Evolutionary conservation across 192 early-diverging fungal genomes (phyloP), one percentile per base, ranked within the genome.

Genomic region (Podila clonocystis): DNA sequence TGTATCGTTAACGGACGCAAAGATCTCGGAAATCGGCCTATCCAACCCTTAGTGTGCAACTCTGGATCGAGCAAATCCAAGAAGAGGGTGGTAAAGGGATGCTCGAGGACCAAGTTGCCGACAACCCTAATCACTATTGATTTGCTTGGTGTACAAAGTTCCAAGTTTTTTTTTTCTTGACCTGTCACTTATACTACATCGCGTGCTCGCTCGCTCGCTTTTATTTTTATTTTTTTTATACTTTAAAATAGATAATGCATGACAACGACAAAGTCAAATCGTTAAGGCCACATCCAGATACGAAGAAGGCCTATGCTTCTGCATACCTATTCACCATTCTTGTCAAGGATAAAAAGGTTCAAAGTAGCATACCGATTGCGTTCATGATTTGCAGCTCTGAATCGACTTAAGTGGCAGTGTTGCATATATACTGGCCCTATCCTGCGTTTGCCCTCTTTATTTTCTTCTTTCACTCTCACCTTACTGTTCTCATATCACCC

Each of bases 311-410:
- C 2, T 70, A 30, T 26, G 33, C 57, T 6, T 66, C 71, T 26
- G 63, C 63, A 41, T 73, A 50, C 20, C 45, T 73, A 1, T 66
- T 73, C 41, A n/a, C n/a, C 19, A 66, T 66, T 24, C 63, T 73
- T 7, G 64, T 73, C 45, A 73, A 50, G 41, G 64, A 73, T 61
- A 52, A 36, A 63, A 66, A 59, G 13, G 58, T 59, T 1, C 71
- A 66, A 50, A 61, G 5, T 11, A 55, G 71, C 29, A 66, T 66
- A 50, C 63, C 63, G 1, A 61, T 73, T 34, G 63, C 63, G 15
- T 73, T 66, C 45, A 73, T 73, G 71, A 26, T 73, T 0, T 73
- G 71, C 58, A 61, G 61, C 38, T 73, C 71, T 11, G 63, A 66
- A 66, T 66, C 71, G 12, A 65, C 11, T 63, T 66, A 60, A 48